Conservation (phyloP, 1,139 yeast species). For the Yamadazyma membranifaciens region DNA sequence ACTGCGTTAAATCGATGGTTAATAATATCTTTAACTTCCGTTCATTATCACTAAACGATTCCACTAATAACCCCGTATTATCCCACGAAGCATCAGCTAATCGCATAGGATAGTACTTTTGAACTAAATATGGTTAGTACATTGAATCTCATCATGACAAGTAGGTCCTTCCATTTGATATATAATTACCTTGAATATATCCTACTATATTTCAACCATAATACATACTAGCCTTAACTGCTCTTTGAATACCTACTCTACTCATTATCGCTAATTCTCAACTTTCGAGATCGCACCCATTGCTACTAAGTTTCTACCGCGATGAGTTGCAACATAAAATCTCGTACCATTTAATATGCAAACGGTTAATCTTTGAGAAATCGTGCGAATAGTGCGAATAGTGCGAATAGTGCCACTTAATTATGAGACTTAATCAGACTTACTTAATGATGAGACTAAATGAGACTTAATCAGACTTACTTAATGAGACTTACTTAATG, state of each 20-base stretch:
- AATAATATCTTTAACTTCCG: slow-evolving; percentile 51
- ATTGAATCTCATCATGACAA: too few species aligned
- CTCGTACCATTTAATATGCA: too few species aligned
- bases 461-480: too few species aligned
- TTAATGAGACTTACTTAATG: too few species aligned
- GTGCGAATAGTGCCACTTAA: too few species aligned
- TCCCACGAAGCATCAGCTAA: slow-evolving; percentile 92
- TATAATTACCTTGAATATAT: background rate
- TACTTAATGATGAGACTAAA: too few species aligned
- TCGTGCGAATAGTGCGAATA: too few species aligned
- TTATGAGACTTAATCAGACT: too few species aligned
- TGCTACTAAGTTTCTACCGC: background rate
- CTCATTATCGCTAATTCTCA: slow-evolving; percentile 5
- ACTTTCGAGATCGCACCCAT: background rate
- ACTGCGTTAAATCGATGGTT: slow-evolving; percentile 79
- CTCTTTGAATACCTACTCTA: slow-evolving; percentile 9
- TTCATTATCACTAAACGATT: slow-evolving; percentile 38
- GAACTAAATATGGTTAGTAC: slow-evolving; percentile 28
- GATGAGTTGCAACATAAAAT: background rate
- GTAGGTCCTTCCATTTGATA: too few species aligned
- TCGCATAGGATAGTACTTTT: slow-evolving; percentile 66
- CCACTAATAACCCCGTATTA: slow-evolving; percentile 85
- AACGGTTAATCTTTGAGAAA: too few species aligned
- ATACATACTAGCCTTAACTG: slow-evolving; percentile 10
- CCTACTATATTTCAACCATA: background rate